These are phyloP conservation scores for Rhizopus microsporus DNA, from an alignment of 371 early-diverging fungal species.

Conservation along the genomic window DNA sequence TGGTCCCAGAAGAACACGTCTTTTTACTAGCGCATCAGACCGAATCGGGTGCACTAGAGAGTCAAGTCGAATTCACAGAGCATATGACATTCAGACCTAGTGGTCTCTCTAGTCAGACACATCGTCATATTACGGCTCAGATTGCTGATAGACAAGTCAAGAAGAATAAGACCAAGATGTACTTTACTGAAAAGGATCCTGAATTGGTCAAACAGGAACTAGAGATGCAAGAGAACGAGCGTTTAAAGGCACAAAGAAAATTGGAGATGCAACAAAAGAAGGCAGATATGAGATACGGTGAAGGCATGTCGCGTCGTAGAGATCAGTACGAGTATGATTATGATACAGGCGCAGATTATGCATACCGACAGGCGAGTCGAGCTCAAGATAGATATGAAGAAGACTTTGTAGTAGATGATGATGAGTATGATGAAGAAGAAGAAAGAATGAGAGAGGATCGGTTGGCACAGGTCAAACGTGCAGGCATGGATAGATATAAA, in stretches of 20 bases:
- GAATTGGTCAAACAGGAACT: constrained; percentile 45
- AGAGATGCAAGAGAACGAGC: constrained; percentile 44
- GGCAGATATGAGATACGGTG: constrained; percentile 32
- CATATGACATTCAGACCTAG: constrained; percentile 74
- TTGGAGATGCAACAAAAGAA: constrained; percentile 43
- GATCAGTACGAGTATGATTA: constrained; percentile 24
- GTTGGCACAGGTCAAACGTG: constrained; percentile 28
- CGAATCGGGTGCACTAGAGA: constrained; percentile 66
- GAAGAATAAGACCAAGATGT: constrained; percentile 65
- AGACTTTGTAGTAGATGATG: constrained; percentile 52
- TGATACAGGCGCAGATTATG: constrained; percentile 22
- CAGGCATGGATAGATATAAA: constrained; percentile 35
- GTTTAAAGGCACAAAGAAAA: constrained; percentile 47
- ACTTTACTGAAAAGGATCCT: constrained; percentile 64
- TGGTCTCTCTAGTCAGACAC: constrained; percentile 60
- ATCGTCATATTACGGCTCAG: constrained; percentile 65
- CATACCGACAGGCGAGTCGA: constrained; percentile 6
- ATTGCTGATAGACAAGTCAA: constrained; percentile 70
- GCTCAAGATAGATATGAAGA: constrained; percentile 43
- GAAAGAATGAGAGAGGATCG: constrained; percentile 35
- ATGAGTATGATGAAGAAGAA: constrained; percentile 42
- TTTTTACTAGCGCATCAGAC: constrained; percentile 70
- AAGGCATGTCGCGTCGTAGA: constrained; percentile 12
- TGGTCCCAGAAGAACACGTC: constrained; percentile 58
- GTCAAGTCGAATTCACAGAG: constrained; percentile 64